Evolutionary conservation across 2,329 filamentous ascomycete genomes (phyloP).

Genomic region (Metarhizium humberi): DNA sequence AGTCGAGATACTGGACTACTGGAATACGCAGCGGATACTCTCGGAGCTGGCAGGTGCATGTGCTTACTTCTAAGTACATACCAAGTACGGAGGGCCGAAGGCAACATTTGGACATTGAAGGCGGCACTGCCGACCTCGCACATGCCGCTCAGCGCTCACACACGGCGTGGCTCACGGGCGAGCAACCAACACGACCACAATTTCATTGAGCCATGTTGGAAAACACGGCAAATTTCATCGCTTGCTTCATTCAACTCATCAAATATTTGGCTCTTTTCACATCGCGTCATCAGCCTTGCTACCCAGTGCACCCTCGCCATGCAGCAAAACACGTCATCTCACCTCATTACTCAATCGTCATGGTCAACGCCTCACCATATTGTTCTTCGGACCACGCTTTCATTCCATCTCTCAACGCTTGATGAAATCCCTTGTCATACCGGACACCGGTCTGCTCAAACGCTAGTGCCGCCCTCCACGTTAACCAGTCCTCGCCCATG

Average conservation of each 20-base stretch:
- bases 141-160: no score
- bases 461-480: constrained; percentile 31
- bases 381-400: constrained; percentile 25
- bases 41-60: not conserved
- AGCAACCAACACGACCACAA: no score
- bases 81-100: no score
- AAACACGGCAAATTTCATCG: no score
- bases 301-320: no score
- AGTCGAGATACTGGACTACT: not conserved
- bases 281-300: no score
- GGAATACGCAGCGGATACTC: not conserved
- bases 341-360: constrained; percentile 10
- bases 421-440: constrained; percentile 27
- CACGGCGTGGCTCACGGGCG: no score
- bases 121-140: not conserved
- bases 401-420: constrained; percentile 27
- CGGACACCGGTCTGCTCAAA: constrained; percentile 23
- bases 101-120: no score
- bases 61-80: no score
- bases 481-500: constrained; percentile 35
- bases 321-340: not conserved
- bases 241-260: no score
- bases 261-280: no score
- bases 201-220: no score
- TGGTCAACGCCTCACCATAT: constrained; percentile 22